Conservation (phyloP, 345 rosid genomes). For the Excoecaria cochinchinensis region DNA sequence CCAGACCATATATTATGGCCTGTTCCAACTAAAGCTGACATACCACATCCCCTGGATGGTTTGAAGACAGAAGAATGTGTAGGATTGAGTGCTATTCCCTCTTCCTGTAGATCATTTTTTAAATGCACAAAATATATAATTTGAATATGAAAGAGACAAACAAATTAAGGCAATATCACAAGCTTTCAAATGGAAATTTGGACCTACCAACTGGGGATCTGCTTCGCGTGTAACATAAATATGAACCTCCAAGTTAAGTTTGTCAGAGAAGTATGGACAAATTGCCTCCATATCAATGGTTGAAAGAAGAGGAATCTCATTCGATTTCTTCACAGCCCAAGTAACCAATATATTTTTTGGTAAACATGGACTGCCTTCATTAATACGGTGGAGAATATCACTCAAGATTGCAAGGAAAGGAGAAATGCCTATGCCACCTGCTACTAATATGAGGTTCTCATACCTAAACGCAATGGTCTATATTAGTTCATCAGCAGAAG, state of each 20-base stretch:
- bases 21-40: constrained; percentile 79
- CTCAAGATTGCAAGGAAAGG: constrained; percentile 85
- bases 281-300: constrained; percentile 55
- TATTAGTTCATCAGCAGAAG: background rate
- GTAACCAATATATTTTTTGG: constrained; percentile 62
- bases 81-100: constrained; percentile 42
- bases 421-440: constrained; percentile 92
- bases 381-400: constrained; percentile 64
- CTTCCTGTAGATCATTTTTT: constrained; percentile 58
- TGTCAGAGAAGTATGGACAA: constrained; percentile 52
- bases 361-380: constrained; percentile 63
- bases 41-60: constrained; percentile 39
- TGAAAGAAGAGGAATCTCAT: constrained; percentile 75
- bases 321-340: constrained; percentile 80
- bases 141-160: background rate
- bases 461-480: constrained; percentile 43
- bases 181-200: background rate
- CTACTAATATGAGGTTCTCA: constrained; percentile 77
- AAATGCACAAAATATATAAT: background rate
- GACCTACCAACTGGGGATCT: constrained; percentile 62
- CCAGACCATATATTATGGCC: constrained; percentile 78
- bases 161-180: background rate
- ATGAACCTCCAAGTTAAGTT: constrained; percentile 52
- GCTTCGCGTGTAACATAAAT: constrained; percentile 75
- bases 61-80: constrained; percentile 35